Evolutionary conservation across 345 rosid species (phyloP).

Genomic region (Kandelia obovata): DNA sequence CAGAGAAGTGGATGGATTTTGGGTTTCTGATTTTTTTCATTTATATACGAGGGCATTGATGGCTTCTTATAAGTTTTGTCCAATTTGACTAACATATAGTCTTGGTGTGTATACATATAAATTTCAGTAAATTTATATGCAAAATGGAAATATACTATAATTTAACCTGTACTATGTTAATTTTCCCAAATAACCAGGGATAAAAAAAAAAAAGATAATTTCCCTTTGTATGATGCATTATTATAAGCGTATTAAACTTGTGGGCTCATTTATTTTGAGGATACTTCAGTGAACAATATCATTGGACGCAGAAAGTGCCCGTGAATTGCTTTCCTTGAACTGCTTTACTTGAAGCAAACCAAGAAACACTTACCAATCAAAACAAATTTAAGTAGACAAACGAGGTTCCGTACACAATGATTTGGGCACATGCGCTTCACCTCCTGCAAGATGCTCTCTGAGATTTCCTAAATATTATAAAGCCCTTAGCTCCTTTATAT

Average conservation of each 20-base stretch:
- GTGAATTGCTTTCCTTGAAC: neutral
- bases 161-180: too few species aligned
- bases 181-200: too few species aligned
- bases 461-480: slow-evolving; percentile 39
- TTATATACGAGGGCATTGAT: too few species aligned
- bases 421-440: slow-evolving; percentile 53
- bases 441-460: slow-evolving; percentile 27
- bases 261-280: neutral
- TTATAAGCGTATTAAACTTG: neutral
- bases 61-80: too few species aligned
- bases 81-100: too few species aligned
- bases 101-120: too few species aligned
- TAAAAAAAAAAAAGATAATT: too few species aligned
- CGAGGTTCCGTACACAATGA: slow-evolving; percentile 59
- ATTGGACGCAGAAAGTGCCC: neutral
- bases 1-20: too few species aligned
- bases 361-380: slow-evolving; percentile 22
- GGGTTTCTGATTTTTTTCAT: too few species aligned
- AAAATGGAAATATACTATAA: too few species aligned
- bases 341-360: slow-evolving; percentile 23
- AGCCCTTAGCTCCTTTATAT: slow-evolving; percentile 24
- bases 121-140: too few species aligned
- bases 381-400: slow-evolving; percentile 38
- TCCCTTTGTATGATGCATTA: too few species aligned
- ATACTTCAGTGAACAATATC: neutral